phyloP scores from a whole-genome alignment of 805 yeast genomes.

The Candida yuanshanica region DNA sequence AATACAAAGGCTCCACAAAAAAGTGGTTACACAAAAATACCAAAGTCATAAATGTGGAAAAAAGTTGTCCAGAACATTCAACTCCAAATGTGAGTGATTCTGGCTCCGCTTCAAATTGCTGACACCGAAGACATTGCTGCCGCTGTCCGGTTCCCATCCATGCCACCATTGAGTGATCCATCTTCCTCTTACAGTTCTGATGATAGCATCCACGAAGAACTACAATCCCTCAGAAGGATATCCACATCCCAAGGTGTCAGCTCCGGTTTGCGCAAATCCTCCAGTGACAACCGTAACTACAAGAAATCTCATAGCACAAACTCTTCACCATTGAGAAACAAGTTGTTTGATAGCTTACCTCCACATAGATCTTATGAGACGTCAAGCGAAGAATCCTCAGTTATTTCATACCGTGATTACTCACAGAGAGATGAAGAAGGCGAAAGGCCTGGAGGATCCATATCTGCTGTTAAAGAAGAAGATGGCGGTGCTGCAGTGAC shows the following conservation, averaged over 20 bases:
- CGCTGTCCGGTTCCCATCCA: not conserved
- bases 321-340: not conserved
- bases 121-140: not conserved
- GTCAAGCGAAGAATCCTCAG: not conserved
- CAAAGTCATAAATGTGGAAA: not conserved
- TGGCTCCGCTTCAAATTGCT: no score
- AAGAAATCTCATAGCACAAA: not conserved
- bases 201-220: conserved; percentile 1
- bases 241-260: not conserved
- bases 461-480: not conserved
- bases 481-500: not conserved
- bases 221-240: not conserved
- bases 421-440: not conserved
- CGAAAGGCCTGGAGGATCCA: not conserved
- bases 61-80: not conserved
- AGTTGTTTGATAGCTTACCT: not conserved
- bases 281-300: not conserved
- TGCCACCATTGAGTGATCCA: not conserved
- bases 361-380: not conserved
- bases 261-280: not conserved
- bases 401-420: not conserved
- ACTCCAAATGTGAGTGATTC: not conserved
- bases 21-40: not conserved
- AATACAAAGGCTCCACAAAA: no score
- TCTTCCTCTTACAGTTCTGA: not conserved